Evolutionary conservation across 2,329 filamentous ascomycete species (phyloP).

Genomic region (Exutisphaerella laricina): DNA sequence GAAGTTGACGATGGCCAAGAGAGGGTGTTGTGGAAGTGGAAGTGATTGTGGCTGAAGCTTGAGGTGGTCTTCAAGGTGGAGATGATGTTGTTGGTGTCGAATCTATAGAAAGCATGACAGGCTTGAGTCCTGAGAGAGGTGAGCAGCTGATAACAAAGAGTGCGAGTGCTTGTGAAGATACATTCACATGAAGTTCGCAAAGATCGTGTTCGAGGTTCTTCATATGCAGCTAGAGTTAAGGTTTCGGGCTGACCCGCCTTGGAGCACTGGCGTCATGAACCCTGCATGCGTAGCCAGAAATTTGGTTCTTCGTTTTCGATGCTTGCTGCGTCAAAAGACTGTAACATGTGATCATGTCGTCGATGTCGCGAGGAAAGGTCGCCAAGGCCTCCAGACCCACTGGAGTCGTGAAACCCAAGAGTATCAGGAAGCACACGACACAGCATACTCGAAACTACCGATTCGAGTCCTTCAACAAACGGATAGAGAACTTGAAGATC

Average conservation of each 20-base stretch:
- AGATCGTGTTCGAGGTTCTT: background rate
- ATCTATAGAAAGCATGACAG: slow-evolving; percentile 1
- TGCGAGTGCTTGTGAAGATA: background rate
- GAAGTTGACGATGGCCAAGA: too few species aligned
- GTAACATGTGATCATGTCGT: slow-evolving; percentile 38
- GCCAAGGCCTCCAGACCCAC: slow-evolving; percentile 28
- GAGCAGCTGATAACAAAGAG: background rate
- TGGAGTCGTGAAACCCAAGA: slow-evolving; percentile 52
- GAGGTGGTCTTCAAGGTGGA: slow-evolving; percentile 1
- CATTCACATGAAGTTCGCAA: background rate
- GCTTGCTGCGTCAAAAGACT: slow-evolving; percentile 4
- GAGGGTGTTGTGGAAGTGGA: too few species aligned
- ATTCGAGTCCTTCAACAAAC: slow-evolving; percentile 86
- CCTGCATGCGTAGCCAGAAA: too few species aligned
- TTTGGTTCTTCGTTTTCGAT: too few species aligned
- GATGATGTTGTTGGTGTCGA: background rate
- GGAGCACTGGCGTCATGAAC: too few species aligned
- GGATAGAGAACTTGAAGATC: slow-evolving; percentile 86
- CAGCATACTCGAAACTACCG: slow-evolving; percentile 75
- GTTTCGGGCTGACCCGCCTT: slow-evolving; percentile 8
- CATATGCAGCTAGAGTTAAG: background rate
- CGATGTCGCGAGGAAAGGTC: slow-evolving; percentile 38
- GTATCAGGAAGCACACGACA: slow-evolving; percentile 57
- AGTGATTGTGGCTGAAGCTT: slow-evolving; percentile 4
- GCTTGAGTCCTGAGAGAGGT: background rate